Evolutionary conservation across 805 yeast species (phyloP).

Genomic region (Henningerozyma blattae): DNA sequence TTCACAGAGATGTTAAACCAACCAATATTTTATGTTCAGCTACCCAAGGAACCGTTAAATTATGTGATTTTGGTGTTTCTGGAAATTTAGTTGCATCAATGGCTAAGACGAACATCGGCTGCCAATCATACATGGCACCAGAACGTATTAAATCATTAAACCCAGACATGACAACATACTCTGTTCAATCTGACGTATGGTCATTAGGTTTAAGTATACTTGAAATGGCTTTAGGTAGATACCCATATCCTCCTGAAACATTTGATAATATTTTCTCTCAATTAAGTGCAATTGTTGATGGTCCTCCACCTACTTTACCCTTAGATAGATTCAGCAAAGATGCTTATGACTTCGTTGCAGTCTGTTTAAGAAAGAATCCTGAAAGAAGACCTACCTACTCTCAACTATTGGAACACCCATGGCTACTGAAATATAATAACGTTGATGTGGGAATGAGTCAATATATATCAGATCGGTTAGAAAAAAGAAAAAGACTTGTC

Average conservation of each 20-base stretch:
- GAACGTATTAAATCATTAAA: slow-evolving; percentile 72
- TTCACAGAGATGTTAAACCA: slow-evolving; percentile 95
- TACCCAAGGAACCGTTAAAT: slow-evolving; percentile 66
- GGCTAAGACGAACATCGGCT: slow-evolving; percentile 92
- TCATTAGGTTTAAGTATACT: slow-evolving; percentile 77
- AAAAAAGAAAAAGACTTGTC: slow-evolving; percentile 13
- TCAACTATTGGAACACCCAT: slow-evolving; percentile 65
- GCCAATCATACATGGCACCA: slow-evolving; percentile 98
- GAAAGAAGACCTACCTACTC: slow-evolving; percentile 71
- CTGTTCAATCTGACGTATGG: slow-evolving; percentile 95
- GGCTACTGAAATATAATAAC: slow-evolving; percentile 50
- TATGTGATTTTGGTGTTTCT: slow-evolving; percentile 93
- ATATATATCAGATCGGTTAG: slow-evolving; percentile 27
- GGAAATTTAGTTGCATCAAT: slow-evolving; percentile 91
- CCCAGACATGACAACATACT: slow-evolving; percentile 70
- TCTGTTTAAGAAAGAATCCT: slow-evolving; percentile 73
- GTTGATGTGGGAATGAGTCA: slow-evolving; percentile 27
- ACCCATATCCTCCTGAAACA: slow-evolving; percentile 96
- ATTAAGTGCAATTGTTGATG: slow-evolving; percentile 92
- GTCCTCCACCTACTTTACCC: slow-evolving; percentile 78
- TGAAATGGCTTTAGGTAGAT: slow-evolving; percentile 81
- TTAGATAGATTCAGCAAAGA: slow-evolving; percentile 48
- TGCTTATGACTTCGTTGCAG: slow-evolving; percentile 70
- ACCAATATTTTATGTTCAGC: slow-evolving; percentile 81
- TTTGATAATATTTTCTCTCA: slow-evolving; percentile 85